Base-by-base conservation (phyloP, 345 rosid genomes). In the Eucalyptus lansdowneana region DNA sequence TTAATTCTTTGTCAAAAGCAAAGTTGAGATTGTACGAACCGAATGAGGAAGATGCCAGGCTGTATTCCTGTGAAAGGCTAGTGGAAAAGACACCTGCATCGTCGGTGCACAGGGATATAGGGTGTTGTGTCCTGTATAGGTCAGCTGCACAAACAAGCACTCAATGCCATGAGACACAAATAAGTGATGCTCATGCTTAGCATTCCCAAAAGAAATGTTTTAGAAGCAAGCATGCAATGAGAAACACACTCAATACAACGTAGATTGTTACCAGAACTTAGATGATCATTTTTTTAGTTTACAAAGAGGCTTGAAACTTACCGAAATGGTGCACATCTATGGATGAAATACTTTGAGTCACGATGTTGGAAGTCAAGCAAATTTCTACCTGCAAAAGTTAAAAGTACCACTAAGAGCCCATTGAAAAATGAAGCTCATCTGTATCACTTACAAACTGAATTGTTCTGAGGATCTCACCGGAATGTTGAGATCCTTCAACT, bases 41-140 rank as follows among this genome's bases (percentile, higher is more conserved):
- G 80, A 97, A 97, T 83, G 99, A 88, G 88, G 95, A 89, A 58
- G 99, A 92, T 31, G 99, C 98, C 12, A 96, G 92, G 87, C 89
- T 51, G 90, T 96, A 98, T 93, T 98, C 99, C 62, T 92, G 90
- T 6, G 95, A 94, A 90, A 97, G 95, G 65, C 92, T 96, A 44
- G 99, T 98, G 37, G 99, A 94, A 88, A 98, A 98, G 87, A 97
- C 97, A 42, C 99, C 99, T 4, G 95, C 80, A 89, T 98, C 99
- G 88, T 98, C 99, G 3, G 99, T 98, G 93, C 99, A 97, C 89
- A 97, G 88, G 72, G 91, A 89, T 92, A 96, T 50, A 56, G 99
- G 99, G 92, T 98, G 99, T 22, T 94, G 94, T 86, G 93, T 94
- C 6, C 86, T 91, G 91, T 96, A 95, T 11, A 98, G 93, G 93